Conservation (phyloP, 331 rosid genomes). For the Pyrus hybrid region DNA sequence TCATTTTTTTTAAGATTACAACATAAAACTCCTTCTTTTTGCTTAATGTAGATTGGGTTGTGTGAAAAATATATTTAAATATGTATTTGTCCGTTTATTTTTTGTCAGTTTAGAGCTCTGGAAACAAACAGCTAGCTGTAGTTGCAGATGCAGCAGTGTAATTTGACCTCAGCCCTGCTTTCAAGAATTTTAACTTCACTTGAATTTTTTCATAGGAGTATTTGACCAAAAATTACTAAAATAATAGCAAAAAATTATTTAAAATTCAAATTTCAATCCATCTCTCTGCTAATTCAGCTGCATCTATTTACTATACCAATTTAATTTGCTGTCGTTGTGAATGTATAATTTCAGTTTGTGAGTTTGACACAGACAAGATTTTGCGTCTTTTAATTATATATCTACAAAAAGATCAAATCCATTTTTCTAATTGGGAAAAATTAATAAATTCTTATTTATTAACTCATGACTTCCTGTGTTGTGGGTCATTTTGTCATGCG, state of each 20-base stretch:
- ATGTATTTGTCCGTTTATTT: not conserved
- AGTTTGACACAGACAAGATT: not conserved
- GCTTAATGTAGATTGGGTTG: not conserved
- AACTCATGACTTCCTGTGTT: not conserved
- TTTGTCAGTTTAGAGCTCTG: not conserved
- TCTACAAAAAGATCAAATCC: not conserved
- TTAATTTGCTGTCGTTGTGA: not conserved
- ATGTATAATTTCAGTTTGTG: not conserved
- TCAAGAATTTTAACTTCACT: not conserved
- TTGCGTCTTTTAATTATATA: not conserved
- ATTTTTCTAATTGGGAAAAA: too few relatives aligned
- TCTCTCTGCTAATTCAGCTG: not conserved
- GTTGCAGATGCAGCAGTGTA: not conserved
- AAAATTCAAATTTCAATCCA: not conserved
- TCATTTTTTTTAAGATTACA: too few relatives aligned
- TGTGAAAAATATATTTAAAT: not conserved
- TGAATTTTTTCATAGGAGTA: not conserved
- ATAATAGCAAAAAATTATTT: not conserved
- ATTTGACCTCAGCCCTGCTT: not conserved
- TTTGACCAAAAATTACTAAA: too few relatives aligned
- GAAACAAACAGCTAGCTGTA: not conserved
- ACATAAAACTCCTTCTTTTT: not conserved
- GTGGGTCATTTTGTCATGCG: not conserved
- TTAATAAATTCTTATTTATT: not conserved
- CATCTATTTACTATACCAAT: not conserved